Base-by-base conservation (phyloP, 306 rosid genomes). In the Lithocarpus polystachyus region DNA sequence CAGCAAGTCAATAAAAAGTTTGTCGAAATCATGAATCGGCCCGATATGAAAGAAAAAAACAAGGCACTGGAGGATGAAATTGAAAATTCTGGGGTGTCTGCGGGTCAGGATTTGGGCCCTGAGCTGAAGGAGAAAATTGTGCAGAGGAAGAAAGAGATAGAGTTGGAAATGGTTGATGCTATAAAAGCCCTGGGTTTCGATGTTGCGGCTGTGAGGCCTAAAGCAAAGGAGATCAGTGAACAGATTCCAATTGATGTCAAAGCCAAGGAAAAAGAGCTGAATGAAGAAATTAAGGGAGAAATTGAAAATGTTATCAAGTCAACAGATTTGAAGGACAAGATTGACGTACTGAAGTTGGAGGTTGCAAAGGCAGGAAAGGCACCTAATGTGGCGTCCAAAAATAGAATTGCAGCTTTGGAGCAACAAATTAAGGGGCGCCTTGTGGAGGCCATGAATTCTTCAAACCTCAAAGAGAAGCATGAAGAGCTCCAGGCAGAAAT, bases 291-390 rank as follows among this genome's bases (percentile, higher is more conserved):
- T 52, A 65, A 71, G 31, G 79, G 83, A 78, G 86, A 69, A 77
- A 89, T 95, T 68, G 93, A 88, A 76, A 82, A 5, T 57, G 59
- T 77, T 11, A 59, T 86, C 56, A 86, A 73, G 82, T 81, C 93
- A 51, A 43, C 93, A 33, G 92, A 87, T 79, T 23, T 95, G 52
- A 91, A 89, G 85, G 82, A 88, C 73, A 87, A 84, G 85, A 85
- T 91, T 70, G 92, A 82, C 84, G 73, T 74, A 56, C 88, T 95
- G 89, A 92, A 86, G 86, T 48, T 75, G 71, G 97, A 89, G 86
- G 84, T 91, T 19, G 92, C 88, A 9, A 89, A 85, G 90, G 92
- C 92, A 72, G 90, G 89, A 65, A 85, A 77, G 75, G 79, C 83
- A 11, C 95, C 94, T 13, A 87, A 85, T 89, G 13, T 61, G 37